Base-by-base conservation (phyloP, 2,329 filamentous ascomycete genomes). In the Colletotrichum tofieldiae region DNA sequence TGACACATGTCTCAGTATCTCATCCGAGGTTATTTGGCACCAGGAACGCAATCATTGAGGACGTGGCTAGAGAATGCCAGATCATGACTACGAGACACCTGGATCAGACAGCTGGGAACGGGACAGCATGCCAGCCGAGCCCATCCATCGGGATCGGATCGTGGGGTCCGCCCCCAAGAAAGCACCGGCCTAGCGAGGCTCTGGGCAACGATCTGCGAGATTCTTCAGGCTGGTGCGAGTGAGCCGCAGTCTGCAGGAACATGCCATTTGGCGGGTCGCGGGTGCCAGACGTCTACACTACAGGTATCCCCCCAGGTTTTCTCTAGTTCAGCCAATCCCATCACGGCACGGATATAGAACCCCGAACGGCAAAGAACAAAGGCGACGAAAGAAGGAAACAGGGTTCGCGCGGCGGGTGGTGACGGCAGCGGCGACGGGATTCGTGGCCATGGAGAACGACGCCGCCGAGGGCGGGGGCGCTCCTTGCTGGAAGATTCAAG, bases 51-150 rank as follows among this genome's bases (percentile, higher is more conserved):
- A 43, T 39, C 18, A 39, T 41, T 32, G 23, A 43, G 11, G 49
- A n/a, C 9, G 14, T 32, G 47, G 61, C 35, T 64, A 8, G 35
- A n/a, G 45, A 62, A 62, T 62, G 32, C 23, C 26, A 16, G 11
- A 54, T 18, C 14, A 43, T 54, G 35, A 29, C 37, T 32, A 32
- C 12, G n/a, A 26, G 59, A 62, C 32, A n/a, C 20, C 32, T 18
- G 18, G 16, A 23, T 29, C 23, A n/a, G 18, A n/a, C 20, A 18
- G 35, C 20, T 23, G 47, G 45, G 56, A 43, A 45, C 45, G 55
- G 56, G 32, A 32, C 18, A n/a, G 35, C 65, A 41, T 67, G 47
- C 56, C 56, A 43, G 45, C 39, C 14, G 47, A 62, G 39, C 56
- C 47, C 65, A 26, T 41, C 56, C 62, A 43, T 43, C 32, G 51